phyloP scores from a whole-genome alignment of 2,329 filamentous ascomycete species.

The Ceratocystis harringtonii region DNA sequence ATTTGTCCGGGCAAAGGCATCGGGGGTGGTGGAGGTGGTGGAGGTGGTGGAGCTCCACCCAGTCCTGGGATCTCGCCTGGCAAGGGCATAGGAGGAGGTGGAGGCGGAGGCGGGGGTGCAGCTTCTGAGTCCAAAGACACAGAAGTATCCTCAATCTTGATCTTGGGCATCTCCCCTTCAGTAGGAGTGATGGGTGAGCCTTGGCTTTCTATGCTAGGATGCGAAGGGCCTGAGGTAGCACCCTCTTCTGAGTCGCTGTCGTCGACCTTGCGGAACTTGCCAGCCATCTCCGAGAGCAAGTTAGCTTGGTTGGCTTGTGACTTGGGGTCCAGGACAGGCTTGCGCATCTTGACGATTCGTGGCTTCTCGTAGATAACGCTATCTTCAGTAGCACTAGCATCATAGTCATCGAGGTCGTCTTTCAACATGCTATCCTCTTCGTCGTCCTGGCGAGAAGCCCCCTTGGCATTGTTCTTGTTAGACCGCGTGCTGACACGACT shows the following conservation, averaged over 20 bases:
- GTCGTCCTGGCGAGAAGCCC: conserved; percentile 34
- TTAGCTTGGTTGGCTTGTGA: conserved; percentile 49
- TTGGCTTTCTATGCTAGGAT: conserved; percentile 58
- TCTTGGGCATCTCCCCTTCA: conserved; percentile 45
- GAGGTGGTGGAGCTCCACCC: conserved; percentile 25
- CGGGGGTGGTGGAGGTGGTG: conserved; percentile 29
- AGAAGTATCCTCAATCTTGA: conserved; percentile 33
- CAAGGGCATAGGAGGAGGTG: conserved; percentile 28
- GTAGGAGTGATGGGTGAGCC: conserved; percentile 48
- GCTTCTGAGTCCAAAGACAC: conserved; percentile 19
- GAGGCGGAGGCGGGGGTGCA: conserved; percentile 25
- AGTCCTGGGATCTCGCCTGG: conserved; percentile 27
- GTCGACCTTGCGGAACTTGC: conserved; percentile 39
- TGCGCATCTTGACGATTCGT: conserved; percentile 60
- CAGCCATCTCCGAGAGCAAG: conserved; percentile 63
- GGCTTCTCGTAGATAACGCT: conserved; percentile 63
- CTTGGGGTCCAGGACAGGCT: conserved; percentile 50
- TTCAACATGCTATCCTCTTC: conserved; percentile 22
- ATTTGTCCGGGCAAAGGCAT: conserved; percentile 23
- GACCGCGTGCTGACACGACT: conserved; percentile 42
- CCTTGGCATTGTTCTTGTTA: conserved; percentile 33
- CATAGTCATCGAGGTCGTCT: conserved; percentile 37
- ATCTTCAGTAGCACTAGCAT: conserved; percentile 37
- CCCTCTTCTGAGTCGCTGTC: conserved; percentile 61
- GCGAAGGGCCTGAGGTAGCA: conserved; percentile 58